A percentile compares a stretch with the other conserved stretches of the same genome.
These are phyloP conservation scores for Coleophoma crateriformis DNA, from an alignment of 2,329 filamentous ascomycete species.

Conservation along the genomic window DNA sequence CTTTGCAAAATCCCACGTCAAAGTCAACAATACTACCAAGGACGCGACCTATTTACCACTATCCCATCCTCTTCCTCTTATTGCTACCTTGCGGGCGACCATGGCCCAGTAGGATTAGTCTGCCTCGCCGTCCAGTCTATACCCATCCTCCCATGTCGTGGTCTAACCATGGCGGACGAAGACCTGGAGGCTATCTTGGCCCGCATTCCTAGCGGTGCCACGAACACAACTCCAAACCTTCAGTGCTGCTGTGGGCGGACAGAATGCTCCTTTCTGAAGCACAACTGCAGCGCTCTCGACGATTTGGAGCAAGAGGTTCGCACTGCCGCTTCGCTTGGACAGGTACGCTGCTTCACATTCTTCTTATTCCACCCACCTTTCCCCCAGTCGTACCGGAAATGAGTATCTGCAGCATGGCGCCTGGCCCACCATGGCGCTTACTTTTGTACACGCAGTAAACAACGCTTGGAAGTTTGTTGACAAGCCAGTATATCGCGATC, in stretches of 20 bases:
- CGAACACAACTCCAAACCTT: conserved; percentile 21
- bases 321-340: conserved; percentile 79
- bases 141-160: not conserved
- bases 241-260: conserved; percentile 79
- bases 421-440: not conserved
- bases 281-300: conserved; percentile 73
- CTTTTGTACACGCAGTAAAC: not conserved
- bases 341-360: conserved; percentile 58
- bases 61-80: not conserved
- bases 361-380: conserved; percentile 12
- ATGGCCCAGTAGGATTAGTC: too few species aligned
- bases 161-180: not conserved
- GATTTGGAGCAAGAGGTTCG: conserved; percentile 83
- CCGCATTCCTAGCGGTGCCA: not conserved
- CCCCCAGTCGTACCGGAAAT: conserved; percentile 5
- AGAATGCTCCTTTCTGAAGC: conserved; percentile 74
- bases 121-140: not conserved
- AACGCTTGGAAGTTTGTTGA: not conserved
- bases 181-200: not conserved
- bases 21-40: too few species aligned
- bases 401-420: not conserved
- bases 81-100: too few species aligned
- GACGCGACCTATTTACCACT: not conserved
- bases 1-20: too few species aligned
- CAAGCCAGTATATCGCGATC: conserved; percentile 24